Conservation (phyloP, 192 early-diverging fungal genomes). For the Podila verticillata region DNA sequence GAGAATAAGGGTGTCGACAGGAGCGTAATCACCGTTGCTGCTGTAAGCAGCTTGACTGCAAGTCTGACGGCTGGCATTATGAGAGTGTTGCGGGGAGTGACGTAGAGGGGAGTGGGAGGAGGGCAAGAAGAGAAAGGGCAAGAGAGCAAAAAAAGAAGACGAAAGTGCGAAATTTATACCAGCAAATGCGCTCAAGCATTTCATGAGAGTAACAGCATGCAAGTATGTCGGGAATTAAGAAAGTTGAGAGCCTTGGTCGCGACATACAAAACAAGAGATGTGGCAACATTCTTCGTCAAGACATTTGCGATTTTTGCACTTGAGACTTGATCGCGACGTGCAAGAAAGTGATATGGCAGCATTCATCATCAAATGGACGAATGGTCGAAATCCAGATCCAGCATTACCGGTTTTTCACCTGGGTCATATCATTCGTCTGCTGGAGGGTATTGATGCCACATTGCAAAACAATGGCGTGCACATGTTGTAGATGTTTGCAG, state of each 20-base stretch:
- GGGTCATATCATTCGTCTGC: neutral
- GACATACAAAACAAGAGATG: conserved; percentile 14
- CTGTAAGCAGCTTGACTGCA: conserved; percentile 13
- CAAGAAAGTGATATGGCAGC: conserved; percentile 13
- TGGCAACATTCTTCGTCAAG: conserved; percentile 10
- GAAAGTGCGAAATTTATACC: conserved; percentile 14
- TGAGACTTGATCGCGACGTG: neutral
- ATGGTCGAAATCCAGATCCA: neutral
- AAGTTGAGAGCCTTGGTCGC: neutral
- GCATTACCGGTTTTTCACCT: too few species aligned
- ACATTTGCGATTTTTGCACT: neutral
- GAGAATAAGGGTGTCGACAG: conserved; percentile 17
- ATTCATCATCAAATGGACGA: conserved; percentile 10
- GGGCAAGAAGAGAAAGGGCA: neutral
- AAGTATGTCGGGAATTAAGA: neutral
- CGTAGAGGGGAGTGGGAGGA: conserved; percentile 1
- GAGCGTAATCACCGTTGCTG: conserved; percentile 10
- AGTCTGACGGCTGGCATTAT: conserved; percentile 19
- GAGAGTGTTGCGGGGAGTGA: conserved; percentile 1
- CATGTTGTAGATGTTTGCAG: neutral
- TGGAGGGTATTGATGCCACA: conserved; percentile 13
- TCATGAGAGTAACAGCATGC: conserved; percentile 5
- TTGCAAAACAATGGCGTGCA: conserved; percentile 16
- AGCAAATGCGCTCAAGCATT: conserved; percentile 1
- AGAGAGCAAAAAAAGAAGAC: neutral